Evolutionary conservation across 2,329 filamentous ascomycete species (phyloP), one percentile per base, ranked within the genome.

Genomic region (Trichoderma breve): DNA sequence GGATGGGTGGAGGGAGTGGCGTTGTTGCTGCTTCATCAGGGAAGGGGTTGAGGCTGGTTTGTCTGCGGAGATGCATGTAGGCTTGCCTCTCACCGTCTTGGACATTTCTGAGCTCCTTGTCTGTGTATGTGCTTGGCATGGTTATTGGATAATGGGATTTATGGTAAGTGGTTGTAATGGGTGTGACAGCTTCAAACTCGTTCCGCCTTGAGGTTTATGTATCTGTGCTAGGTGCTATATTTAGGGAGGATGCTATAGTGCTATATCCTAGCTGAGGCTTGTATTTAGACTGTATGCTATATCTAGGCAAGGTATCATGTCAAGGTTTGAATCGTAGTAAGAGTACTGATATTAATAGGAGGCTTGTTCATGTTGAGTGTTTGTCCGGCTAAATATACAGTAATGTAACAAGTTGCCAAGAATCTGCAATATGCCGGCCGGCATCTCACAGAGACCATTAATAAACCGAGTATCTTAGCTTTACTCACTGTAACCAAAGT

Each of bases 291-390:
- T 18, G 3, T 6, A 18, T 15, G 14, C 3, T 36, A 36, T 36
- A 15, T 36, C 12, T 5, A 1, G 5, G 34, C 34, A 36, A 12
- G 2, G 5, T 6, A n/a, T 43, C 3, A 9, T 43, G 4, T 43
- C 1, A n/a, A 43, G 18, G 3, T 8, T 2, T 6, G 43, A 12
- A n/a, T 6, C n/a, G 43, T 0, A 12, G n/a, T 12, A 0, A 6
- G n/a, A 51, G 1, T 1, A 21, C n/a, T 21, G n/a, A 51, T 21
- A 8, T 6, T 11, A 12, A 51, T 1, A 21, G n/a, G 8, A 12
- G 9, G 9, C 21, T 51, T 51, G 9, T 51, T 8, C 0, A n/a
- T 6, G 14, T 30, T 28, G 53, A 12, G 53, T 57, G 26, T 30
- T 28, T 57, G 15, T 3, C 60, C 14, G 6, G 34, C 60, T 43